Evolutionary conservation across 192 early-diverging fungal species (phyloP), one percentile per base, ranked within the genome.

Genomic region (Paraglomus brasilianum): DNA sequence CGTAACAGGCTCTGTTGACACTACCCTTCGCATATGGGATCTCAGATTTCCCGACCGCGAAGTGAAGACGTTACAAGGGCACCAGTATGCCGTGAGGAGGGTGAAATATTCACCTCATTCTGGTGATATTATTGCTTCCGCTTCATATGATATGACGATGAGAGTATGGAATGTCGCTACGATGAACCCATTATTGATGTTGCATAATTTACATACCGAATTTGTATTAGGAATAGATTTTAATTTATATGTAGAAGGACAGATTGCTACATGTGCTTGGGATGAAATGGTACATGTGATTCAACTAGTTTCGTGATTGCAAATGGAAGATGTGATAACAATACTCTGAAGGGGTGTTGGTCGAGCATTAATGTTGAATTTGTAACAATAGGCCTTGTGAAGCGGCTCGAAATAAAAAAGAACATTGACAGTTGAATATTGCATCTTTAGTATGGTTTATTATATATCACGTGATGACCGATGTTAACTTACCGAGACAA

Each of bases 191-290:
- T 77, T 82, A 66, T 75, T 89, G 9, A 85, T 83, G 71, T 83
- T 94, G 6, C 89, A 95, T 71, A 91, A 94, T 68, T 78, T 78
- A 56, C 96, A 99, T 69, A 89, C 90, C 1, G 97, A 99, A 78
- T 99, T 99, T 89, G 96, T 96, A 43, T 81, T 97, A 42, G 97
- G 96, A 1, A 75, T 97, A 49, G 97, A 99, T 78, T 95, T 91
- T 78, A 91, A 87, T 67, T 77, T 98, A 65, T 99, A 93, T 77
- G 73, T 87, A 19, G 89, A 91, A 46, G 93, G 95, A 5, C 85
- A 87, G 68, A 79, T 98, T 47, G 95, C 95, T 8, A 95, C 97
- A 1, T 96, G 94, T 78, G 87, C 90, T 14, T 99, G 97, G 97
- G 97, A 99, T 76, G 96, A 97, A 74, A 80, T 78, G 21, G 82